Evolutionary conservation across 768 basidiomycete species (phyloP).

Genomic region (Daedaleopsis nitida): DNA sequence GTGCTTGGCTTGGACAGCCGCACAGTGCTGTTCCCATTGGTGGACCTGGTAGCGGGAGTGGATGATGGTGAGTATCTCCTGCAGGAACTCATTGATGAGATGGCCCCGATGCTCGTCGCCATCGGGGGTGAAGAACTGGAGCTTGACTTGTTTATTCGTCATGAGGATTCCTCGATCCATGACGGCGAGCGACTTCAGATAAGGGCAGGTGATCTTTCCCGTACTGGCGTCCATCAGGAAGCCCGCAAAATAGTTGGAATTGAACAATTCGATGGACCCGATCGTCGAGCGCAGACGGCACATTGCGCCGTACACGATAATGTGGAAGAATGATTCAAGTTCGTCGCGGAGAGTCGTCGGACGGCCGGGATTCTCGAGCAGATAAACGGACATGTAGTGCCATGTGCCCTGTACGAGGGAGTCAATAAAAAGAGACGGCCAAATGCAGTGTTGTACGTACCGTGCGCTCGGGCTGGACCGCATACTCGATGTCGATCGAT

Average conservation of each 20-base stretch:
- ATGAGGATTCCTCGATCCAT: background rate
- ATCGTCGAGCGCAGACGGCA: background rate
- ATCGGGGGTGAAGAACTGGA: background rate
- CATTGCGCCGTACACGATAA: constrained; percentile 8
- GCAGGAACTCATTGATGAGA: background rate
- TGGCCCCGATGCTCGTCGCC: background rate
- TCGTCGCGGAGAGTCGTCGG: constrained; percentile 14
- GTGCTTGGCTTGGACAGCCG: background rate
- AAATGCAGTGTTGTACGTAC: background rate
- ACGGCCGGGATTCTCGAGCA: background rate
- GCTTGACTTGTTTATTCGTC: background rate
- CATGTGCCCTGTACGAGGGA: constrained; percentile 10
- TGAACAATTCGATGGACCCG: background rate
- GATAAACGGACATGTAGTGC: constrained; percentile 15
- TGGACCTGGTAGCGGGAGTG: background rate
- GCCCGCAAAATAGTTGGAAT: background rate
- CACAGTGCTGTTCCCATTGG: background rate
- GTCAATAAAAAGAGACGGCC: background rate
- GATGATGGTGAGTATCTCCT: background rate
- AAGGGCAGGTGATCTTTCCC: background rate
- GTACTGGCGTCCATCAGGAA: background rate
- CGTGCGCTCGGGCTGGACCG: background rate
- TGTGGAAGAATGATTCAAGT: constrained; percentile 14
- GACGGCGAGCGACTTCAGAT: background rate
- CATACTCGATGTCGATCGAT: background rate